Evolutionary conservation across 2,329 filamentous ascomycete genomes (phyloP), one percentile per base, ranked within the genome.

Genomic region (Cercospora berteroae): DNA sequence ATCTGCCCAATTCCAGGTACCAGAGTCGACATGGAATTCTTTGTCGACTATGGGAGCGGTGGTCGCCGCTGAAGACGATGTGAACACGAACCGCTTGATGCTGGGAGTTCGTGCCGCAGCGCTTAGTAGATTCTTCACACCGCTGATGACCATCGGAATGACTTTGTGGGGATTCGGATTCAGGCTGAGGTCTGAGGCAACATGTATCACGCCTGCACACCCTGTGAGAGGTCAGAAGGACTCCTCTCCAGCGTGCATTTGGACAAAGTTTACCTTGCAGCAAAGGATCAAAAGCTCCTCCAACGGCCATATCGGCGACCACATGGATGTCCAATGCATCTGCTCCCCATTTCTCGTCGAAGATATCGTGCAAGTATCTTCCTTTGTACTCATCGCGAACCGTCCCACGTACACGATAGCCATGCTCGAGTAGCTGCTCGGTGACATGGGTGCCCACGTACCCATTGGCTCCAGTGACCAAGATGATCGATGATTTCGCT

Each of bases 391-490:
- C 50, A 18, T 56, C 50, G 23, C 61, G 50, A 13, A 52, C 50
- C n/a, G 61, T 64, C n/a, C 61, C 61, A 39, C 61, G 61, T 12
- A 64, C 50, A 16, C 33, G 20, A 31, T 57, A 64, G 18, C 50
- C 50, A 39, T 64, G 61, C 13, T 57, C 36, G 13, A 64, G 31
- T 4, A 64, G 61, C 23, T 57, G 50, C n/a, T 64, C 61, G 5
- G 61, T 52, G 23, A 64, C 23, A 44, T 55, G 44, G 10, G 31
- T 36, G 48, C 27, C 60, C 4, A 63, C 50, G 50, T 55, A 63
- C 1, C 60, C 60, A n/a, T 63, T 63, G 33, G 44, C 60, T 12
- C 42, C 42, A 23, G 42, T 48, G 1, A 48, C 42, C n/a, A 48
- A 5, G 23, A 48, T 48, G 3, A 48, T 7, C 1, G 42, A 48